phyloP scores from a whole-genome alignment of 2,329 filamentous ascomycete species.

The Penicillium sp. region DNA sequence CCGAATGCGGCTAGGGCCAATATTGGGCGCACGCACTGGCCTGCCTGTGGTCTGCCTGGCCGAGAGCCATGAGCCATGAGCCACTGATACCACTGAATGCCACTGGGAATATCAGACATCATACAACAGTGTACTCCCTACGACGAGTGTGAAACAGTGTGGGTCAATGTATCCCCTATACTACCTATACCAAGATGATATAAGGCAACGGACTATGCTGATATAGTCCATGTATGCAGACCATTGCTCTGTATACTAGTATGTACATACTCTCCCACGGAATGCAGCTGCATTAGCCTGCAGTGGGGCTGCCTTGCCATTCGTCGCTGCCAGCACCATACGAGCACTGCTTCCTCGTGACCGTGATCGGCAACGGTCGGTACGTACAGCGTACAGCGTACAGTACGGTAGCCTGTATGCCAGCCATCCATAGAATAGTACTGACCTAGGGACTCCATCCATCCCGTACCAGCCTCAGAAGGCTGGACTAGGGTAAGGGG shows the following conservation, averaged over 20 bases:
- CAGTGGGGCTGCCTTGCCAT: conserved; percentile 2
- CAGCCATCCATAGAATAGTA: background rate
- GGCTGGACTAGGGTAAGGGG: conserved; percentile 1
- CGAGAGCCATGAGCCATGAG: too few relatives aligned
- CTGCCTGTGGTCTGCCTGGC: conserved; percentile 7
- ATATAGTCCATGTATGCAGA: background rate
- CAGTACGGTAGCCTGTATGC: background rate
- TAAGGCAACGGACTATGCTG: background rate
- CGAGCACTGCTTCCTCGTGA: conserved; percentile 16
- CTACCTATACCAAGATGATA: too few relatives aligned
- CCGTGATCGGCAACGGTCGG: conserved; percentile 17
- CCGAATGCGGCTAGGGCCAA: conserved; percentile 24
- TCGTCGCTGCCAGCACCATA: conserved; percentile 4
- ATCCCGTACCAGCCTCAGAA: background rate
- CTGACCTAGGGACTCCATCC: background rate
- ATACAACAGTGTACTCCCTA: too few relatives aligned
- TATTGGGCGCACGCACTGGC: conserved; percentile 28
- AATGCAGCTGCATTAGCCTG: background rate
- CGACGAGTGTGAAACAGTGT: too few relatives aligned
- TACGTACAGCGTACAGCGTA: background rate
- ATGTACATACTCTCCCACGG: background rate
- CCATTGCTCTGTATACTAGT: background rate
- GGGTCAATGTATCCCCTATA: too few relatives aligned
- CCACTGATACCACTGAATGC: too few relatives aligned
- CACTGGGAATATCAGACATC: too few relatives aligned